Evolutionary conservation across 148 eudicot genomes (phyloP).

Genomic region (Oxyria digyna): DNA sequence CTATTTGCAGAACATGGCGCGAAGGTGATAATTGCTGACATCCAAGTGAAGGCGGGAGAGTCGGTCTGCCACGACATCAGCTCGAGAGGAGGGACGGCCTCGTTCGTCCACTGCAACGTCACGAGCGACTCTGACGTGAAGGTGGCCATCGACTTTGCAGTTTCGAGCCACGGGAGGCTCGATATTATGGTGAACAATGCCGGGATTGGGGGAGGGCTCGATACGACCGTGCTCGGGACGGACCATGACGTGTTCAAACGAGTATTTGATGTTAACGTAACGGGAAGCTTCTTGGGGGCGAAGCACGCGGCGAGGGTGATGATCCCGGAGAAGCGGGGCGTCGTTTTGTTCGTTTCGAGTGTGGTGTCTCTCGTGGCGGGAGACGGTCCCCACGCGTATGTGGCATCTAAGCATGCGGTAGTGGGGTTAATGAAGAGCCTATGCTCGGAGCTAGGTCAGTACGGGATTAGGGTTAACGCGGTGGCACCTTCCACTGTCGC

Average conservation of each 20-base stretch:
- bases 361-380: constrained; percentile 5
- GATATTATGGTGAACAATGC: constrained; percentile 14
- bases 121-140: constrained; percentile 2
- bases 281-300: constrained; percentile 1
- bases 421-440: constrained; percentile 13
- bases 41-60: constrained; percentile 6
- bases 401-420: constrained; percentile 10
- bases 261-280: constrained; percentile 10
- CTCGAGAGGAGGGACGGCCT: not conserved
- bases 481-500: constrained; percentile 7
- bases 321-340: constrained; percentile 8
- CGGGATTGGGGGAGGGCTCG: not conserved
- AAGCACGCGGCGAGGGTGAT: constrained; percentile 8
- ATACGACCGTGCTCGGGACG: not conserved
- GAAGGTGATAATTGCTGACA: constrained; percentile 9
- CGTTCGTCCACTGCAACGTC: constrained; percentile 11
- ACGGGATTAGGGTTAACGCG: constrained; percentile 14
- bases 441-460: constrained; percentile 9
- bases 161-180: constrained; percentile 9
- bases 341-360: constrained; percentile 4
- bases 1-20: constrained; percentile 11
- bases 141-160: not conserved
- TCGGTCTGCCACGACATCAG: constrained; percentile 5
- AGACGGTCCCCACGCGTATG: constrained; percentile 1
- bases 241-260: constrained; percentile 1